A percentile compares a stretch with the other conserved stretches of the same genome.
Evolutionary conservation across 1,284 basidiomycete genomes (phyloP).

Genomic region (Tremellales sp.): DNA sequence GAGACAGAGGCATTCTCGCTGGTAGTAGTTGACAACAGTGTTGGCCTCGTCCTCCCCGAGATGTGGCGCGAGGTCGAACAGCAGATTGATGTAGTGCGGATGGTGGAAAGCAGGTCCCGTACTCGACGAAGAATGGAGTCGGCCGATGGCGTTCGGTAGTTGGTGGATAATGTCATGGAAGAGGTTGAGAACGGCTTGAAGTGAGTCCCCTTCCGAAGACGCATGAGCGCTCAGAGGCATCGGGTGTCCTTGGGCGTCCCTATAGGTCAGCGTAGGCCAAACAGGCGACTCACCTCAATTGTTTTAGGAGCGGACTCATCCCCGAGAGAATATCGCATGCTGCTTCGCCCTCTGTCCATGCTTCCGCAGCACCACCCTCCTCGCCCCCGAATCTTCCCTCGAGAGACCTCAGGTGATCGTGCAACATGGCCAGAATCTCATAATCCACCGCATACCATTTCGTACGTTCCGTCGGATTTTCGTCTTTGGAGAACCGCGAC

Average conservation of each 20-base stretch:
- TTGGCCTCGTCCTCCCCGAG: slow-evolving; percentile 47
- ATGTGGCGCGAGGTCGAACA: slow-evolving; percentile 45
- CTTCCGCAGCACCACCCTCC: slow-evolving; percentile 19
- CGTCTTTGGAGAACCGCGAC: slow-evolving; percentile 21
- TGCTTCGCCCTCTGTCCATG: slow-evolving; percentile 41
- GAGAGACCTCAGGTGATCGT: slow-evolving; percentile 32
- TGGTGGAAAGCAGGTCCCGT: slow-evolving; percentile 33
- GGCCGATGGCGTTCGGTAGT: slow-evolving; percentile 35
- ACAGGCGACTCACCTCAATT: slow-evolving; percentile 22
- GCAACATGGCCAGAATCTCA: slow-evolving; percentile 40
- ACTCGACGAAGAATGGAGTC: slow-evolving; percentile 31
- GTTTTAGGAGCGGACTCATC: slow-evolving; percentile 24
- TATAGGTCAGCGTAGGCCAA: not conserved
- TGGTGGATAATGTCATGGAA: slow-evolving; percentile 34
- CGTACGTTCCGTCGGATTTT: slow-evolving; percentile 19
- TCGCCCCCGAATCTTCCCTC: slow-evolving; percentile 17
- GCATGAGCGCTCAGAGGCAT: slow-evolving; percentile 3
- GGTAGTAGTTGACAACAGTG: slow-evolving; percentile 51
- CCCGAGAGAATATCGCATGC: slow-evolving; percentile 35
- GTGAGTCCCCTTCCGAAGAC: slow-evolving; percentile 3
- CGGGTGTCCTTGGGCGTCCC: not conserved
- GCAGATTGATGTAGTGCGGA: slow-evolving; percentile 44
- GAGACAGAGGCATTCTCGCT: slow-evolving; percentile 49
- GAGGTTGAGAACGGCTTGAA: slow-evolving; percentile 14
- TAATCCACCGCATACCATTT: slow-evolving; percentile 40